Percentiles rank a stretch among this genome's conserved stretches.
These are phyloP conservation scores for Straminergon stramineum DNA, from an alignment of 225 moss, liverwort and hornwort species.

Conservation along the genomic window DNA sequence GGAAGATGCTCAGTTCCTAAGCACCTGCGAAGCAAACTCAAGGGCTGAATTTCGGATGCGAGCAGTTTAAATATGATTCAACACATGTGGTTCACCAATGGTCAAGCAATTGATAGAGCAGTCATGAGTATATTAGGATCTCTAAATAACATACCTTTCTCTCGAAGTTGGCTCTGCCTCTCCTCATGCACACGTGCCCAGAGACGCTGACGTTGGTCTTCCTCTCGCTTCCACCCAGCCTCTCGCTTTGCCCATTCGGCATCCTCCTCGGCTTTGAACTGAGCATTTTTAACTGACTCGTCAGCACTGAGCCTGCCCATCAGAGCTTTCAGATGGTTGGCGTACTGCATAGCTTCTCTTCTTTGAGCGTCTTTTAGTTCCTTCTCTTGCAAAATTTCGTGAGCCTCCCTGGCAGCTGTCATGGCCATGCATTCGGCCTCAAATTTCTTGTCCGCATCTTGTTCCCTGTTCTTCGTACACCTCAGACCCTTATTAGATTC, in stretches of 20 bases:
- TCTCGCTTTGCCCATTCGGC: conserved; percentile 95
- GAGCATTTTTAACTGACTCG: conserved; percentile 43
- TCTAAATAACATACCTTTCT: conserved; percentile 42
- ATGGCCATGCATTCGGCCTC: conserved; percentile 67
- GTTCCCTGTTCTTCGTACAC: conserved; percentile 46
- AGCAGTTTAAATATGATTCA: background rate
- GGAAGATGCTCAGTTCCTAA: background rate
- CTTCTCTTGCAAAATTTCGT: conserved; percentile 53
- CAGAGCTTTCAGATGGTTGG: conserved; percentile 64
- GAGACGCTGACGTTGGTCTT: conserved; percentile 73
- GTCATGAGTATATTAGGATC: background rate
- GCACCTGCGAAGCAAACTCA: background rate
- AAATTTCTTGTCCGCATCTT: conserved; percentile 58
- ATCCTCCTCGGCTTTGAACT: conserved; percentile 88
- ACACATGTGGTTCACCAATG: background rate
- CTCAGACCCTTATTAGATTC: conserved; percentile 52
- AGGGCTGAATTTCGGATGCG: background rate
- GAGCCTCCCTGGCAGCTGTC: conserved; percentile 65
- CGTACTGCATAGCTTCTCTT: conserved; percentile 80
- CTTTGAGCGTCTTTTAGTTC: conserved; percentile 77
- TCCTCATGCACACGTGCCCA: conserved; percentile 84
- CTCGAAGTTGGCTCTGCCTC: conserved; percentile 66
- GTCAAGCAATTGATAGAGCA: background rate
- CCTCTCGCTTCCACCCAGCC: conserved; percentile 82
- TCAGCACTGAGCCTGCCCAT: conserved; percentile 54